Evolutionary conservation across 2,329 filamentous ascomycete species (phyloP), one percentile per base, ranked within the genome.

Genomic region (Pyrenophora graminea): DNA sequence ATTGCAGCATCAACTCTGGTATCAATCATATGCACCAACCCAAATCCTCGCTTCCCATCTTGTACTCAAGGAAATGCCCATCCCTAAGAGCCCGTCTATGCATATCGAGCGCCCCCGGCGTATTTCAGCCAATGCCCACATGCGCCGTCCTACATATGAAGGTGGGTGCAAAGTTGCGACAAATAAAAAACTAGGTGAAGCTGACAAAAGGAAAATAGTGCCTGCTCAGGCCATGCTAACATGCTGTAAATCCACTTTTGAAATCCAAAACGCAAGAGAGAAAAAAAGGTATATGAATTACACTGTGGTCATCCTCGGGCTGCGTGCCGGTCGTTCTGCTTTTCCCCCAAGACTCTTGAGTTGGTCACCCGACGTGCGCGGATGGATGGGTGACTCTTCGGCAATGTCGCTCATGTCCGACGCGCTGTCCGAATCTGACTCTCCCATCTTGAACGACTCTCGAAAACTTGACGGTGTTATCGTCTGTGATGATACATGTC

Each of bases 331-430:
- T 13, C 25, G 55, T 49, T 52, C 49, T 3, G 55, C 45, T 36
- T 42, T 51, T 27, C 60, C 54, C 21, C 45, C 21, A 47, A 45
- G 46, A 17, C 57, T 51, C 25, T 61, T 56, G 13, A 55, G 32
- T 6, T 53, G 49, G 19, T 59, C 55, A 10, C 34, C 48, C 3
- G 50, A 47, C 9, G 36, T 45, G 19, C 53, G 48, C 15, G 56
- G 53, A 4, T 61, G 54, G 4, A 33, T 49, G 8, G 53, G 48
- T 10, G 62, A 56, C 39, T 70, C 68, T 45, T 72, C 69, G 6
- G 61, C 63, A 19, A 71, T 70, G 27, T 71, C 68, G 48, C 68
- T 71, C 62, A 71, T 64, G 9, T 70, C 66, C 1, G 66, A 67
- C 4, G 56, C 60, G 19, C 59, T 57, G 18, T 69, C 64, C 5